A percentile compares a stretch with the other conserved stretches of the same genome.
These are phyloP conservation scores for Thelonectria olida DNA, from an alignment of 2,329 filamentous ascomycete genomes.

Conservation along the genomic window DNA sequence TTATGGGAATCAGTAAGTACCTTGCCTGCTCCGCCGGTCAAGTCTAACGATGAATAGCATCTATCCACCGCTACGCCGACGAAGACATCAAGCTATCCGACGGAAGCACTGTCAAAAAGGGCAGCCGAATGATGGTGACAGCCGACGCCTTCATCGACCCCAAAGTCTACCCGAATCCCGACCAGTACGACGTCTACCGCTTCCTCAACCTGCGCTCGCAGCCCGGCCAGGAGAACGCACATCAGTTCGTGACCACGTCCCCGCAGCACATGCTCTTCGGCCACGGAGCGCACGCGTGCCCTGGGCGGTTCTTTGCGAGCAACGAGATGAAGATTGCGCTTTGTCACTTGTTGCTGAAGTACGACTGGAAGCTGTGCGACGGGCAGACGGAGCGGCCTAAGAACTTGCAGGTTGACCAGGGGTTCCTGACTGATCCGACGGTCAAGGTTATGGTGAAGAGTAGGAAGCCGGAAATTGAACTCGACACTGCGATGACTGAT, in stretches of 20 bases:
- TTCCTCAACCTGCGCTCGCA: constrained; percentile 52
- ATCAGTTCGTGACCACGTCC: constrained; percentile 59
- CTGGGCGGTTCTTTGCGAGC: constrained; percentile 62
- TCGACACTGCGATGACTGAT: too few relatives aligned
- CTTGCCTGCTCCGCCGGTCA: not conserved
- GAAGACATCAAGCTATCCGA: constrained; percentile 2
- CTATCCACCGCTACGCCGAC: constrained; percentile 1
- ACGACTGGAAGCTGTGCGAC: constrained; percentile 54
- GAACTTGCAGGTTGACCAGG: constrained; percentile 3
- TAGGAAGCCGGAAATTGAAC: constrained; percentile 8
- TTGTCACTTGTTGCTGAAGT: constrained; percentile 57
- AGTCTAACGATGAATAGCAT: not conserved
- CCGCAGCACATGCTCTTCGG: constrained; percentile 60
- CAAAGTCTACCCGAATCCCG: constrained; percentile 39
- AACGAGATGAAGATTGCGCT: constrained; percentile 62
- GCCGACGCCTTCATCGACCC: not conserved
- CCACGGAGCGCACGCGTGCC: constrained; percentile 61
- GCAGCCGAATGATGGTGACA: constrained; percentile 3
- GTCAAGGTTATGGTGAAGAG: not conserved
- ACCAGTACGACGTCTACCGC: constrained; percentile 56
- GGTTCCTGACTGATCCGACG: not conserved
- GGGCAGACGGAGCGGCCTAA: constrained; percentile 2
- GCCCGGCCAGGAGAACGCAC: constrained; percentile 38
- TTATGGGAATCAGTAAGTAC: constrained; percentile 12
- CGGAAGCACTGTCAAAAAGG: not conserved